Evolutionary conservation across 108 stramenopile genomes (phyloP).

Genomic region (Skeletonema tropicum): DNA sequence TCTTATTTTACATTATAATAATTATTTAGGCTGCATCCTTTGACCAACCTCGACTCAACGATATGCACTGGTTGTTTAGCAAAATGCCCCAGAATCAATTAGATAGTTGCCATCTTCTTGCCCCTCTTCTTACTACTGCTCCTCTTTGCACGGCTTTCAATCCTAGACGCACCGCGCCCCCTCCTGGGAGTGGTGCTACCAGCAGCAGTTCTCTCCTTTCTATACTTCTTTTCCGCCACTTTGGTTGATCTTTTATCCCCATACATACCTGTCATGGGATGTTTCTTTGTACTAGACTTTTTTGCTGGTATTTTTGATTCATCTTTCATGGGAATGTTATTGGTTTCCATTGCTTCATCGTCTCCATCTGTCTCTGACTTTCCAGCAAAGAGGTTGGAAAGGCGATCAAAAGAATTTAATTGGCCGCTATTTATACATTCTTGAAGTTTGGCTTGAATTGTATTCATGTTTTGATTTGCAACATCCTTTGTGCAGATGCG

Average conservation of each 20-base stretch:
- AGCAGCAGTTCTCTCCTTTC: constrained; percentile 7
- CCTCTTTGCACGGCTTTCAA: constrained; percentile 23
- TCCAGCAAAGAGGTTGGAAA: constrained; percentile 61
- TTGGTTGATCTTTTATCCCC: constrained; percentile 38
- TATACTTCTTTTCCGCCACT: constrained; percentile 26
- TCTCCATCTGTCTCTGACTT: constrained; percentile 15
- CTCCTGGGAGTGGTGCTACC: constrained; percentile 7
- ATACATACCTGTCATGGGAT: constrained; percentile 24
- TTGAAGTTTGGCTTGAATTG: constrained; percentile 66
- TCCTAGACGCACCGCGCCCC: constrained; percentile 17
- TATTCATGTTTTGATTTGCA: constrained; percentile 63
- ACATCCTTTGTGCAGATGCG: constrained; percentile 44
- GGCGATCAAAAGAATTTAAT: constrained; percentile 68
- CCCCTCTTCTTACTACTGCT: constrained; percentile 49
- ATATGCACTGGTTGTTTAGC: no score
- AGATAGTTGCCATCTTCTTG: constrained; percentile 6
- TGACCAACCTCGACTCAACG: background rate
- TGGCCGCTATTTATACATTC: constrained; percentile 43
- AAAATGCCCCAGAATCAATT: background rate
- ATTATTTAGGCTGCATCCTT: no score
- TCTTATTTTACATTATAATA: background rate
- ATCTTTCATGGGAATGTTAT: constrained; percentile 23
- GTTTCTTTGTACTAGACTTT: constrained; percentile 26
- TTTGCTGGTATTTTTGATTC: constrained; percentile 43
- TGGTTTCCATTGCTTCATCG: constrained; percentile 28